A percentile compares a stretch with the other conserved stretches of the same genome.
Conservation (phyloP, 2,329 filamentous ascomycete genomes). For the Talaromyces rugulosus region DNA sequence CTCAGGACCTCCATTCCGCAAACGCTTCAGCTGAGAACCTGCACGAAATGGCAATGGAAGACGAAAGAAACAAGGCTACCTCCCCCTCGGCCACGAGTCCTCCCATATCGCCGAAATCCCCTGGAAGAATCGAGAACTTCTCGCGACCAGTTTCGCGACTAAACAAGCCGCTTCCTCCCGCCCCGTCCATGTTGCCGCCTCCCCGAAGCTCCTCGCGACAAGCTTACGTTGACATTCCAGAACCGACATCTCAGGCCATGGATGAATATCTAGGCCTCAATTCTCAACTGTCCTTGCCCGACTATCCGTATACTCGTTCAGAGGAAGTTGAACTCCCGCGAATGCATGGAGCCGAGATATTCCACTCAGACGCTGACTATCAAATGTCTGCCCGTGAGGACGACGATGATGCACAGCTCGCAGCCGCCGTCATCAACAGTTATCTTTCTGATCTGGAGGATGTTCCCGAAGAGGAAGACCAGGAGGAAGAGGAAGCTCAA, state of each 20-base stretch:
- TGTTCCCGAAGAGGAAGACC: conserved; percentile 44
- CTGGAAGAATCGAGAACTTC: conserved; percentile 48
- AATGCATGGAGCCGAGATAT: conserved; percentile 20
- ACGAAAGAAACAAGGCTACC: conserved; percentile 6
- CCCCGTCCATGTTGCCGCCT: conserved; percentile 37
- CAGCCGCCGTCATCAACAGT: conserved; percentile 37
- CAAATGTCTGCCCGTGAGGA: conserved; percentile 36
- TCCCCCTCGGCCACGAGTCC: conserved; percentile 23
- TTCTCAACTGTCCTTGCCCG: conserved; percentile 11
- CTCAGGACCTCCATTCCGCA: conserved; percentile 41
- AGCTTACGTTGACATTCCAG: conserved; percentile 22
- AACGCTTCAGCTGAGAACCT: background rate
- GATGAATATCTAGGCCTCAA: conserved; percentile 36
- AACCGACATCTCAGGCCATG: conserved; percentile 36
- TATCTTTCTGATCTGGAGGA: conserved; percentile 39
- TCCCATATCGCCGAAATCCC: conserved; percentile 23
- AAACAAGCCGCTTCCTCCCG: conserved; percentile 30
- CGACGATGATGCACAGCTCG: conserved; percentile 28
- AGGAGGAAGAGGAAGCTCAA: conserved; percentile 16
- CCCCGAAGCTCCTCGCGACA: conserved; percentile 35
- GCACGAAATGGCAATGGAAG: conserved; percentile 11
- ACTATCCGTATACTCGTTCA: background rate
- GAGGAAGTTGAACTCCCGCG: conserved; percentile 19
- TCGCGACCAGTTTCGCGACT: conserved; percentile 48
- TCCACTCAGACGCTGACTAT: conserved; percentile 27